Base-by-base conservation (phyloP, 345 rosid species). In the Populus deltoides region DNA sequence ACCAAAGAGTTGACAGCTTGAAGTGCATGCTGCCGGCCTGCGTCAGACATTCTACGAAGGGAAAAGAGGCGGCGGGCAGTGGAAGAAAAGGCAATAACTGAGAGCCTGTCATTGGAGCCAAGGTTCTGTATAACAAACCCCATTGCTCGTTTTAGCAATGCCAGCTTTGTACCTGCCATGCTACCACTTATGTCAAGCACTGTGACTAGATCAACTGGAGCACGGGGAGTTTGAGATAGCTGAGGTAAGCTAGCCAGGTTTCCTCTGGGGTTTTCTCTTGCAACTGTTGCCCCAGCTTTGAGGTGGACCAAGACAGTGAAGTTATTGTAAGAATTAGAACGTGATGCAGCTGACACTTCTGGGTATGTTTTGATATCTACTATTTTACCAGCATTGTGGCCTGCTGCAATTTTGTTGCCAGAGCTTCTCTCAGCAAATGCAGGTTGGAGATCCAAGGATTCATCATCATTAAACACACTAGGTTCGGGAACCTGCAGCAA, bases 101-200 rank as follows among this genome's bases (percentile, higher is more conserved):
- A 97, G 55, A 97, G 99, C 86, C 99, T 86, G 73, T 97, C 98
- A 13, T 86, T 86, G 66, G 89, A 88, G 31, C 98, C 92, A 68
- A 97, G 97, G 82, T 94, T 97, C 83, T 94, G 99, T 82, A 97
- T 97, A 45, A 97, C 97, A 77, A 97, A 97, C 7, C 98, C 99
- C 99, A 94, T 94, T 9, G 99, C 99, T 31, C 98, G 90, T 90
- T 97, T 97, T 6, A 97, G 89, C 83, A 97, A 79, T 59, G 97
- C 99, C 33, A 97, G 89, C 86, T 94, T 97, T 53, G 97, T 97
- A 63, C 99, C 99, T 0, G 99, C 95, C 98, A 97, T 97, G 86
- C 99, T 97, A 49, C 98, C 98, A 74, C 99, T 97, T 78, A 90
- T 86, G 80, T 97, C 99, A 78, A 97, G 98, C 35, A 94, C 96